These are phyloP conservation scores for Triangularia verruculosa DNA, from an alignment of 2,329 filamentous ascomycete species.

Conservation along the genomic window DNA sequence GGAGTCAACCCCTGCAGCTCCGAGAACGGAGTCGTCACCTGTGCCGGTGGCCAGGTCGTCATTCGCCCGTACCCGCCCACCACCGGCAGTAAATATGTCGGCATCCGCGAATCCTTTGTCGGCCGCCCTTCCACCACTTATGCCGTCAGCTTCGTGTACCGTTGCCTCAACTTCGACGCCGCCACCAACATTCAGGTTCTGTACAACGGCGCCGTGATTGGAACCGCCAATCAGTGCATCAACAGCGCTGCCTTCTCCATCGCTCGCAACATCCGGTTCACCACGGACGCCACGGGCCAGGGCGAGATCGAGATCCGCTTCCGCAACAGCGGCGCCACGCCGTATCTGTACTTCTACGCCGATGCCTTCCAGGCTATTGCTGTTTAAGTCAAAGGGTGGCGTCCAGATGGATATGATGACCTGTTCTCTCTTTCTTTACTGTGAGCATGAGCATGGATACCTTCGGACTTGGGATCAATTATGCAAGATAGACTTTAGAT, in stretches of 20 bases:
- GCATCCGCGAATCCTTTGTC: constrained; percentile 13
- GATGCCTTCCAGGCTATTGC: constrained; percentile 22
- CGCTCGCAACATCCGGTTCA: constrained; percentile 19
- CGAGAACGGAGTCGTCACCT: background rate
- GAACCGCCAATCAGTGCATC: background rate
- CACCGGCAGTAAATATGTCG: constrained; percentile 2
- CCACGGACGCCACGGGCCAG: constrained; percentile 17
- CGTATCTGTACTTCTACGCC: constrained; percentile 23
- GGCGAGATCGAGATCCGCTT: constrained; percentile 21
- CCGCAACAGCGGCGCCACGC: constrained; percentile 1
- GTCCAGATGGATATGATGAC: background rate
- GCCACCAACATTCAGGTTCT: constrained; percentile 12
- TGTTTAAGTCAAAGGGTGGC: background rate
- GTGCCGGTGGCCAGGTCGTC: constrained; percentile 19
- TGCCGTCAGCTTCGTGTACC: constrained; percentile 19
- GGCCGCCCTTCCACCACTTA: constrained; percentile 21
- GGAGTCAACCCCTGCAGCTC: constrained; percentile 16
- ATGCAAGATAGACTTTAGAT: too few relatives aligned
- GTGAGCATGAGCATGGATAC: too few relatives aligned
- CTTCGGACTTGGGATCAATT: too few relatives aligned
- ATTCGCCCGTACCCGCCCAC: constrained; percentile 21
- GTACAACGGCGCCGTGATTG: constrained; percentile 10
- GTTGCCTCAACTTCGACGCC: constrained; percentile 25
- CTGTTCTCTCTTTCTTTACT: too few relatives aligned
- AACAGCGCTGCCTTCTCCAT: constrained; percentile 6